A percentile compares a stretch with the other conserved stretches of the same genome.
Conservation (phyloP, 441 rosid genomes). For the Viola pubescens region DNA sequence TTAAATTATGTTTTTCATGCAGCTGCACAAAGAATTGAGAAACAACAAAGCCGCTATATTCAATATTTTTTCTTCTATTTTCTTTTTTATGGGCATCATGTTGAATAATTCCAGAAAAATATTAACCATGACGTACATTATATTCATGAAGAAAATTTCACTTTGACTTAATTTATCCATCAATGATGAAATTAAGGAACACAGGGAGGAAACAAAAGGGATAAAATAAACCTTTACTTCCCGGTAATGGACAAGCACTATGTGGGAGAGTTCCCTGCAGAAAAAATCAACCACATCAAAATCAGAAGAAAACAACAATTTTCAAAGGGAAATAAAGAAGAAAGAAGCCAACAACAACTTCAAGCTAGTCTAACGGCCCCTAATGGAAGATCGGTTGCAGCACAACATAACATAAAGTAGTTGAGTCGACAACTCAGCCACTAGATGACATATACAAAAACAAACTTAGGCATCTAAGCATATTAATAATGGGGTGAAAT, state of each 20-base stretch:
- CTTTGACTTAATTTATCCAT: no score
- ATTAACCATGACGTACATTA: no score
- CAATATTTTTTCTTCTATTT: background rate
- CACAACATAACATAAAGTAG: no score
- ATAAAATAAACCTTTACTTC: constrained; percentile 53
- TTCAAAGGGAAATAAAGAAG: background rate
- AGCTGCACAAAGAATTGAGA: constrained; percentile 1
- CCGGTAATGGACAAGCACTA: constrained; percentile 83
- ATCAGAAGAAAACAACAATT: background rate
- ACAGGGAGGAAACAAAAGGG: no score
- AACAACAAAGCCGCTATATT: background rate
- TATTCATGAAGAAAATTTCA: no score
- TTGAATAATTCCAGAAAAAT: no score
- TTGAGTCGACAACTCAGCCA: no score
- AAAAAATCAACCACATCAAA: constrained; percentile 1
- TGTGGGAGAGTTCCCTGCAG: constrained; percentile 72
- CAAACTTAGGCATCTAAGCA: background rate
- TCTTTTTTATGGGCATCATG: background rate
- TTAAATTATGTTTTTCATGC: background rate
- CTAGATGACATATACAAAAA: no score
- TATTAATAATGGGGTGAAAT: no score
- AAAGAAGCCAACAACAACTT: background rate
- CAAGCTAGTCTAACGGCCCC: background rate
- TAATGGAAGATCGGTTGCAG: no score
- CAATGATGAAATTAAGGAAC: no score